A percentile compares a stretch with the other conserved stretches of the same genome.
Conservation (phyloP, 1,139 yeast genomes). For the Schwanniomyces etchellsii region DNA sequence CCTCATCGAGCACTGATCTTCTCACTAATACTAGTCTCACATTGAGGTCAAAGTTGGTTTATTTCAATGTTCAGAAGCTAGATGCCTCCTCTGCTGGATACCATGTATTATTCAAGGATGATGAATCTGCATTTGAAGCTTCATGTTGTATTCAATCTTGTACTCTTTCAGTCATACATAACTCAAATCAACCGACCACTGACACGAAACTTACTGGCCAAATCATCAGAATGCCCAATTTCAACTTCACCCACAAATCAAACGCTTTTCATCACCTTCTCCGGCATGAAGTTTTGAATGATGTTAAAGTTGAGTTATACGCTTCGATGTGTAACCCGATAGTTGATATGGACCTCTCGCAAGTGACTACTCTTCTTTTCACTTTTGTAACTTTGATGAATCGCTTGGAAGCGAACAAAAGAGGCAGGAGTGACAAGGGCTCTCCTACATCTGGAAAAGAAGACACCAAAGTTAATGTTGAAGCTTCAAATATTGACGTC, state of each 20-base stretch:
- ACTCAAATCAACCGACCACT: too few species aligned
- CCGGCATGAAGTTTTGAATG: conserved; percentile 29
- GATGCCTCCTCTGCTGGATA: conserved; percentile 49
- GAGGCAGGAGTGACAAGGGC: too few species aligned
- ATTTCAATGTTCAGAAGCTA: conserved; percentile 29
- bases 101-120: conserved; percentile 46
- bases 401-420: conserved; percentile 17
- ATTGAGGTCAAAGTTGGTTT: conserved; percentile 23
- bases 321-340: conserved; percentile 46
- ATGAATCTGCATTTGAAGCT: conserved; percentile 50
- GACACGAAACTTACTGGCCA: too few species aligned
- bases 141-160: conserved; percentile 36
- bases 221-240: conserved; percentile 48
- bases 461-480: too few species aligned
- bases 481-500: too few species aligned
- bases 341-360: conserved; percentile 43
- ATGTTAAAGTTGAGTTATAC: conserved; percentile 32
- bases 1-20: not conserved
- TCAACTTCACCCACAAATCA: conserved; percentile 49
- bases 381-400: conserved; percentile 29
- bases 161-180: too few species aligned
- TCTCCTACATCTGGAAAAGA: too few species aligned
- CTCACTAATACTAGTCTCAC: not conserved
- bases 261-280: conserved; percentile 40
- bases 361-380: conserved; percentile 34